These are phyloP conservation scores for Astraeus odoratus DNA, from an alignment of 768 basidiomycete genomes.

Conservation along the genomic window DNA sequence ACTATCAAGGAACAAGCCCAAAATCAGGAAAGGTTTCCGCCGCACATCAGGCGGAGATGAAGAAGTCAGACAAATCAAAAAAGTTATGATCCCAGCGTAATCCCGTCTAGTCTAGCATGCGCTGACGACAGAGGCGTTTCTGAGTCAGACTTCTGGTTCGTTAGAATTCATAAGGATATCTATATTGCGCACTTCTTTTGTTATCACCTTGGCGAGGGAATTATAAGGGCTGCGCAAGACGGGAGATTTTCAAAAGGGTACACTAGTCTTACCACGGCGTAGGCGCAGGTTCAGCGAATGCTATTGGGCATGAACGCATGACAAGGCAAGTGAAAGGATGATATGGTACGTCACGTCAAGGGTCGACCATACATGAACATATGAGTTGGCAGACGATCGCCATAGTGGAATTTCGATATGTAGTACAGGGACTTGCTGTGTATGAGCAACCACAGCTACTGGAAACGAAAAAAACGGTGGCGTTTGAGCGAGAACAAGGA, in stretches of 20 bases:
- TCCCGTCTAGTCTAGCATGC: not conserved
- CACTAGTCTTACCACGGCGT: not conserved
- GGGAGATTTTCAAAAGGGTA: not conserved
- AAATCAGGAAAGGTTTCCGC: conserved; percentile 13
- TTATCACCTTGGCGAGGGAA: not conserved
- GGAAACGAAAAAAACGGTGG: not conserved
- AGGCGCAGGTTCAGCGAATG: not conserved
- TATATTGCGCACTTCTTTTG: not conserved
- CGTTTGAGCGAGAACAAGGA: not conserved
- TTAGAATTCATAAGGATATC: not conserved
- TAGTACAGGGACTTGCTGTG: not conserved
- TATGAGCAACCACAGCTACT: not conserved
- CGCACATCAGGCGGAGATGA: conserved; percentile 26
- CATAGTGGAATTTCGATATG: not conserved
- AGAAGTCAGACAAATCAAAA: conserved; percentile 8
- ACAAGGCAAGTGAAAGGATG: not conserved
- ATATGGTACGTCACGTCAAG: not conserved
- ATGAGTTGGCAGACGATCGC: not conserved
- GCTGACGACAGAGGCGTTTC: not conserved
- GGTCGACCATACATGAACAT: not conserved
- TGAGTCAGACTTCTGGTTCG: not conserved
- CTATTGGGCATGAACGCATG: not conserved
- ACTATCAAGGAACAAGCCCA: conserved; percentile 11
- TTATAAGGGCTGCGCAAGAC: not conserved
- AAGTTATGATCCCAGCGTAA: not conserved